Evolutionary conservation across 768 basidiomycete genomes (phyloP), one percentile per base, ranked within the genome.

Genomic region (Tylopilus intermedius): DNA sequence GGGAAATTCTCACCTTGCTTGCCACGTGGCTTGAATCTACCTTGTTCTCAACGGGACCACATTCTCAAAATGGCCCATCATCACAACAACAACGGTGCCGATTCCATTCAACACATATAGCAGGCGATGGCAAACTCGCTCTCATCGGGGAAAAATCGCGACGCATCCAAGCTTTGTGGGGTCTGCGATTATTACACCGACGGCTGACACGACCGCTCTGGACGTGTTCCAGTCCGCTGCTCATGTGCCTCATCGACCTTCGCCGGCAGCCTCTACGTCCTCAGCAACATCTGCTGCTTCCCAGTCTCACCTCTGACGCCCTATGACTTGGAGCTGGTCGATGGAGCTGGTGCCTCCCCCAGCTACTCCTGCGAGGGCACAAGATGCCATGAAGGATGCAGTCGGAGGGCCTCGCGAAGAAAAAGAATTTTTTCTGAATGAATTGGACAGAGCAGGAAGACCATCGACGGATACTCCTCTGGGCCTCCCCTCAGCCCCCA

Each of bases 341-440:
- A 32, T 9, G 14, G 50, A 47, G n/a, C 14, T 45, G n/a, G 58
- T 55, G 33, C 44, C 45, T 46, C 50, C 45, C 7, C 50, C 49
- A 18, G 14, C 30, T 27, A 35, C 51, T 15, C 40, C 32, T 11
- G 26, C 30, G 47, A 47, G 22, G 39, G 29, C 27, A 8, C 44
- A 32, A 8, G 35, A 35, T 21, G 30, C 26, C 5, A 26, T 15
- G 18, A 47, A 11, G 35, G 32, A 10, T 15, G 21, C 15, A 18
- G 5, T 15, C 4, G 42, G 40, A 15, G 38, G 26, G n/a, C 39
- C 42, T 24, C 24, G 35, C 30, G 41, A 27, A 27, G 15, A 29
- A 22, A 29, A 22, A 21, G 26, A n/a, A 39, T 1, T 4, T 5
- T 29, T 45, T 5, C 30, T 35, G 15, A 27, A 11, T 15, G 33